Conservation (phyloP, 805 yeast species). For the Candida cerambycidarum region DNA sequence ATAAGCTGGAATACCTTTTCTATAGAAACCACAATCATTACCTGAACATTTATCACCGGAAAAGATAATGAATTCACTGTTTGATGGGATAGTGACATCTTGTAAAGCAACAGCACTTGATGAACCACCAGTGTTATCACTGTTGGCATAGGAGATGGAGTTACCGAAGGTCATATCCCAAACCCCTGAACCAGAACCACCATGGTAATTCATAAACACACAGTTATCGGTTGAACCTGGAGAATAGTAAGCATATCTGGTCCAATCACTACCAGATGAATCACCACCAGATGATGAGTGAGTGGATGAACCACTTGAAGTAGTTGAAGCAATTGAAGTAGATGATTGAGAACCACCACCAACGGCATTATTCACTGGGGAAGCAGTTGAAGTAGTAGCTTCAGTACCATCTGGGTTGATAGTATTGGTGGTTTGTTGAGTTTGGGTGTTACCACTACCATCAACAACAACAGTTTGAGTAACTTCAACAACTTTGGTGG, state of each 20-base stretch:
- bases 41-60: conserved; percentile 61
- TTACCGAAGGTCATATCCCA: conserved; percentile 88
- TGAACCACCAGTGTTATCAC: conserved; percentile 77
- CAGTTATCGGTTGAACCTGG: conserved; percentile 72
- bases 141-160: conserved; percentile 81
- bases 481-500: conserved; percentile 65
- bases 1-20: conserved; percentile 85
- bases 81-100: conserved; percentile 68
- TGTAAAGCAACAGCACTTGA: conserved; percentile 64
- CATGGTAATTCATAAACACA: conserved; percentile 82
- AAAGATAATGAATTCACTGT: conserved; percentile 81
- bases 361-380: too few relatives aligned
- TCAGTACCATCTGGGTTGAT: conserved; percentile 11
- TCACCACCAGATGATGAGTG: conserved; percentile 27
- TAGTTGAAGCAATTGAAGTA: conserved; percentile 16
- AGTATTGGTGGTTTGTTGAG: conserved; percentile 18
- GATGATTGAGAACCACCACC: conserved; percentile 23
- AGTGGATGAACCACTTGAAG: conserved; percentile 23
- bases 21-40: conserved; percentile 76
- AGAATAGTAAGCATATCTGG: conserved; percentile 70
- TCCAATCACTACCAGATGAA: conserved; percentile 62
- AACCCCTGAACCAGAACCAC: conserved; percentile 88
- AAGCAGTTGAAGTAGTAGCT: conserved; percentile 19
- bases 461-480: conserved; percentile 79
- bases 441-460: conserved; percentile 46